phyloP scores from a whole-genome alignment of 1,284 basidiomycete species.

The Baeospora myosura region DNA sequence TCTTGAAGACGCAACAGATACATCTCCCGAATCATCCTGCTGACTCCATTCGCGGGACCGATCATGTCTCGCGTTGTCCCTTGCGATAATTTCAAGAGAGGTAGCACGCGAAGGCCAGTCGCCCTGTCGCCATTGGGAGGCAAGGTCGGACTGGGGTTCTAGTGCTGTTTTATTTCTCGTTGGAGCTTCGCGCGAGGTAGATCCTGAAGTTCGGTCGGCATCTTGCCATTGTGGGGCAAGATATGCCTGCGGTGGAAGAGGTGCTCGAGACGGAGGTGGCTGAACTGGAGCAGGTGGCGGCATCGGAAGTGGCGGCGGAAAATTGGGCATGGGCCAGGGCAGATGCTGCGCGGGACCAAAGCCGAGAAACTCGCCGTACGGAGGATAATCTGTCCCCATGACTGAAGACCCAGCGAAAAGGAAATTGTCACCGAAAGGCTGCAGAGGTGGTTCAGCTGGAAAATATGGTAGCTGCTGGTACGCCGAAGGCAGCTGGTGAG shows the following conservation, averaged over 20 bases:
- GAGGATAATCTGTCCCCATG: too few relatives aligned
- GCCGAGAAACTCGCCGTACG: neutral
- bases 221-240: neutral
- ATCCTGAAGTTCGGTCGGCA: neutral
- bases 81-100: neutral
- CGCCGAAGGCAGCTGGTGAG: too few relatives aligned
- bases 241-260: neutral
- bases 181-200: neutral
- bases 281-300: neutral
- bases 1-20: too few relatives aligned
- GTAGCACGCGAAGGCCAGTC: neutral
- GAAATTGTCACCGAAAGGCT: too few relatives aligned
- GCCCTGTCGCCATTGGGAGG: neutral
- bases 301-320: neutral
- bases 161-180: neutral
- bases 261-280: conserved; percentile 1
- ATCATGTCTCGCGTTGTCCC: neutral
- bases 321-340: neutral
- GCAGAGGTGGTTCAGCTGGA: too few relatives aligned
- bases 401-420: too few relatives aligned
- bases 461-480: too few relatives aligned
- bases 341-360: neutral
- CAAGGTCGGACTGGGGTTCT: neutral
- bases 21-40: too few relatives aligned
- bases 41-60: neutral